These are phyloP conservation scores for Murraya paniculata DNA, from an alignment of 345 rosid genomes.

Conservation along the genomic window DNA sequence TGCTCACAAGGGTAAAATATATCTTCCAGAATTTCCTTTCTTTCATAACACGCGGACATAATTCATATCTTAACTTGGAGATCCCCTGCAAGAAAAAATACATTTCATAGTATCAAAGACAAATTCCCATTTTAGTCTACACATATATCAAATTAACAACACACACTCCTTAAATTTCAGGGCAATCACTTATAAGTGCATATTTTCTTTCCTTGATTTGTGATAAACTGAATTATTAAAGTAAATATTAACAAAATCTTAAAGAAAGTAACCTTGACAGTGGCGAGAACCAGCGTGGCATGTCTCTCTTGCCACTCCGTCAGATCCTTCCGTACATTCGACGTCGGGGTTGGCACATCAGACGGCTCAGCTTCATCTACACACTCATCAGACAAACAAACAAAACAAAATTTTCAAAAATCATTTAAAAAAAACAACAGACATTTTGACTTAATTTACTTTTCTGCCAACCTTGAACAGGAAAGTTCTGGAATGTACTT, in stretches of 20 bases:
- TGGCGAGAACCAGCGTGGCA: constrained; percentile 85
- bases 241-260: background rate
- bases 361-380: constrained; percentile 47
- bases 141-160: background rate
- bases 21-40: constrained; percentile 94
- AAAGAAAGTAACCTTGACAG: constrained; percentile 64
- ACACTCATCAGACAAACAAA: constrained; percentile 24
- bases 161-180: background rate
- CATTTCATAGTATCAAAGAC: background rate
- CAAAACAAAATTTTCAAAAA: background rate
- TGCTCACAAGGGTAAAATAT: constrained; percentile 88
- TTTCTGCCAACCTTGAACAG: constrained; percentile 51
- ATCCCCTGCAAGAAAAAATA: constrained; percentile 56
- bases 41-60: constrained; percentile 92
- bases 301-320: constrained; percentile 96
- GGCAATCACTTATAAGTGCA: background rate
- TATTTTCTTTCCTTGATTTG: background rate
- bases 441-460: background rate
- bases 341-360: constrained; percentile 35
- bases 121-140: background rate
- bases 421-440: background rate
- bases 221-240: background rate
- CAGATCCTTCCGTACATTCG: constrained; percentile 89
- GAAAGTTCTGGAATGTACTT: constrained; percentile 78
- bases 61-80: constrained; percentile 74